Evolutionary conservation across 2,329 filamentous ascomycete species (phyloP), one percentile per base, ranked within the genome.

Genomic region (Monosporascus ibericus): DNA sequence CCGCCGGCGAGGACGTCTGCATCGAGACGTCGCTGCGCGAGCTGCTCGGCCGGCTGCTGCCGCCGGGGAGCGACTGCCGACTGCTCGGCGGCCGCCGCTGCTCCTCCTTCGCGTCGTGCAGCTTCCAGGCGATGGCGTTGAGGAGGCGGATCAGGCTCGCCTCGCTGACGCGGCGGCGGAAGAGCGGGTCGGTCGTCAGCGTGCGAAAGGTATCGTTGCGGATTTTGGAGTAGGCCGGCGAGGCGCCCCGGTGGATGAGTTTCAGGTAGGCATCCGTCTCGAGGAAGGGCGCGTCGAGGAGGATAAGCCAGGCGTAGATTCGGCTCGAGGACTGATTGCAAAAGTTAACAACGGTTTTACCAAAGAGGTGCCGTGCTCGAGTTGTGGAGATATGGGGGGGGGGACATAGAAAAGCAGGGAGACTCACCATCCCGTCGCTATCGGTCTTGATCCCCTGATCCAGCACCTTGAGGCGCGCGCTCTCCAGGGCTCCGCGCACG

Each of bases 181-280:
- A 99, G 37, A 99, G 82, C n/a, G 92, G 92, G 65, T 99, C 94
- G 49, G 92, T 96, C 34, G 94, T 94, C 51, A 99, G 78, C 1
- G 94, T 99, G 62, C 94, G 90, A 70, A 97, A 97, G 40, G 94
- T 96, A 70, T 99, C 94, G 72, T 99, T 96, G 68, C 92, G 89
- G 67, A 99, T 99, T 74, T 99, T 99, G 64, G 90, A 85, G 73
- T 99, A 96, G 46, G 91, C 92, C 1, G 92, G 92, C 3, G 92
- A 97, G 24, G 92, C 88, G 57, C 94, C 92, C 58, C 94, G 90
- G 66, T 95, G 91, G 59, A 99, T 87, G 44, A 97, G 86, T 52
- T 83, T 81, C 58, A 97, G 87, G 69, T 99, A 99, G 55, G 87
- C 80, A 63, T 96, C 89, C 53, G 94, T 96, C 44, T 86, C 81